Percentiles rank a stretch among this genome's conserved stretches.
Evolutionary conservation across 495 filamentous ascomycete species (phyloP).

Genomic region (Aspergillus olivimuriae): DNA sequence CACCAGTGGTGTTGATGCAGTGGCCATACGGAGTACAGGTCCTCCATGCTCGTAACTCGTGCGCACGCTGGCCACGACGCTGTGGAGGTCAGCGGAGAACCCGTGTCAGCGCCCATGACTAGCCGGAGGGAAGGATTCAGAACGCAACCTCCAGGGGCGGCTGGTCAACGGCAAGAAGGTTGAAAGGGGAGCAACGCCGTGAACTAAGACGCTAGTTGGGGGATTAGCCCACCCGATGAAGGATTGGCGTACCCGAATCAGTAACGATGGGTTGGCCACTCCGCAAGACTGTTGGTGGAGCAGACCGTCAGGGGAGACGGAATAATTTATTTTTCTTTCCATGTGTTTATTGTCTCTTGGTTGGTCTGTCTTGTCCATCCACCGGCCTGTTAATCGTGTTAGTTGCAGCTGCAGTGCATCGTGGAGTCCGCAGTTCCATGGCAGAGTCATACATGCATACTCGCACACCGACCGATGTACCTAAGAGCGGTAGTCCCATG

Average conservation of each 20-base stretch:
- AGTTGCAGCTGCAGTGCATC: no score
- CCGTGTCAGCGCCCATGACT: slow-evolving; percentile 4
- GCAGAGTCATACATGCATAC: no score
- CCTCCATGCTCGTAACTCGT: slow-evolving; percentile 16
- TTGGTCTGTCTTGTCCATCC: background rate
- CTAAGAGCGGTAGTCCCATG: no score
- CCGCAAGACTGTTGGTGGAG: background rate
- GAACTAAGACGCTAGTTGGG: slow-evolving; percentile 14
- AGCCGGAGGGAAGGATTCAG: background rate
- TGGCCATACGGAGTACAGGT: background rate
- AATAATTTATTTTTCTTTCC: background rate
- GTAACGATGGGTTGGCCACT: slow-evolving; percentile 10
- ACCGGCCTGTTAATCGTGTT: no score
- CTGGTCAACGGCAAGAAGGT: slow-evolving; percentile 1
- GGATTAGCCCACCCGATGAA: slow-evolving; percentile 15
- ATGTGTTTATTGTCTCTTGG: background rate
- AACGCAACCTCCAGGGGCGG: background rate
- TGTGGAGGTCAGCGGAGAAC: slow-evolving; percentile 17
- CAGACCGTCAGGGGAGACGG: background rate
- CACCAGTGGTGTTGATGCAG: no score
- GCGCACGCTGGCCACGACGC: slow-evolving; percentile 7
- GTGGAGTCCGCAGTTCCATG: no score
- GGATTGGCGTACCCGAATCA: slow-evolving; percentile 12
- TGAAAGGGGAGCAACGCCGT: slow-evolving; percentile 10
- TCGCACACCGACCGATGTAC: no score